Evolutionary conservation across 2,329 filamentous ascomycete species (phyloP), one percentile per base, ranked within the genome.

Genomic region (Fusarium abutilonis): DNA sequence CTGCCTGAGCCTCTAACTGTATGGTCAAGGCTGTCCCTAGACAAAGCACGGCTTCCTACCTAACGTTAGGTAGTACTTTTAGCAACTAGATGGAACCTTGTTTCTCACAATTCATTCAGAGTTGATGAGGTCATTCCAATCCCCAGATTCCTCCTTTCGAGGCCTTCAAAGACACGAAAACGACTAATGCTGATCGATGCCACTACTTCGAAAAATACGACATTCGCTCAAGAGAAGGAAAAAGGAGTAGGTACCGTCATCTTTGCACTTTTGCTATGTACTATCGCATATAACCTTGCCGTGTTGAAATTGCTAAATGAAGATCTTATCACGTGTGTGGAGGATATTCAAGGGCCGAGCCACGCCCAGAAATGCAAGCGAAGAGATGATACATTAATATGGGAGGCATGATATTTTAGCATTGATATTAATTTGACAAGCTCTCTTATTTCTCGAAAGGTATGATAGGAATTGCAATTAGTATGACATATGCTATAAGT

Each of bases 311-410:
- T 69, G 48, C 48, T 60, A 35, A 60, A 55, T 68, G 68, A 68
- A 68, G 68, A 70, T 70, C 68, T 47, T 53, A 60, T 70, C 68
- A 70, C 66, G 64, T 70, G 66, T 60, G 68, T 66, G 64, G 67
- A 67, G 53, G 52, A 54, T 29, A 44, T 43, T 38, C 45, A 54
- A 50, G 66, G 65, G 58, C 21, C 21, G 48, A 26, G 42, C 40
- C 36, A 43, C 44, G 34, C 54, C 41, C 46, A 61, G 50, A 51
- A 47, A 54, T 51, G 56, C 41, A 50, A 47, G 41, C 49, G 17
- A 38, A 46, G 38, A 32, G 45, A 32, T 34, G 11, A 46, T 43
- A 32, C 38, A 52, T 36, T 48, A 43, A 49, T 36, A 54, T 19
- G 36, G 36, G 32, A 52, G 38, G 6, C 21, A 23, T 23, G 4